A percentile compares a stretch with the other conserved stretches of the same genome.
Evolutionary conservation across 2,329 filamentous ascomycete species (phyloP).

Genomic region (Trichophyton simii): DNA sequence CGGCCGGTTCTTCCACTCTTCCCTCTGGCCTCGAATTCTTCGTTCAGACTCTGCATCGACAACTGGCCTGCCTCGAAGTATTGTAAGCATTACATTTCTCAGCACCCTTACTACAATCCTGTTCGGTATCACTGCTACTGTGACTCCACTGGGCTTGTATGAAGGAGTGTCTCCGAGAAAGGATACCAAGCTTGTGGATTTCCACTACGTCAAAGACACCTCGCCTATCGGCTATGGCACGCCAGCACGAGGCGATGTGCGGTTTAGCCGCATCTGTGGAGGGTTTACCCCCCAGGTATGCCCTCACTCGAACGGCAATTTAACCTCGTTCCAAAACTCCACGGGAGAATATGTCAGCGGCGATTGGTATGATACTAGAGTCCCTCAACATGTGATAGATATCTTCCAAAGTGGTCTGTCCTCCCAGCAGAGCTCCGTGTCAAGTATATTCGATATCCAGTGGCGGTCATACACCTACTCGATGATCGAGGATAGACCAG

Average conservation of each 20-base stretch:
- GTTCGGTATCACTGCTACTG: slow-evolving; percentile 23
- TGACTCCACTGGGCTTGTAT: slow-evolving; percentile 37
- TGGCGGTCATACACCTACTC: slow-evolving; percentile 8
- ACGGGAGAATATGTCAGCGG: slow-evolving; percentile 16
- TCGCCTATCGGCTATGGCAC: neutral
- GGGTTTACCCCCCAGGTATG: slow-evolving; percentile 11
- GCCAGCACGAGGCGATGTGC: slow-evolving; percentile 21
- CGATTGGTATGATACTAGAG: neutral
- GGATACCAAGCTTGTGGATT: slow-evolving; percentile 15
- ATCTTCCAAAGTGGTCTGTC: slow-evolving; percentile 25
- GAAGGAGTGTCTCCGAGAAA: slow-evolving; percentile 22
- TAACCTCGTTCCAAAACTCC: slow-evolving; percentile 1
- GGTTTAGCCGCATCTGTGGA: slow-evolving; percentile 25
- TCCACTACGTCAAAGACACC: slow-evolving; percentile 29
- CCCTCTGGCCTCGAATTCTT: neutral
- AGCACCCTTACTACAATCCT: neutral
- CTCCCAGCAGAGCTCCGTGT: slow-evolving; percentile 19
- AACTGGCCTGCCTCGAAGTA: neutral
- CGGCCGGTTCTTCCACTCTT: neutral
- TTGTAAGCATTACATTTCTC: neutral
- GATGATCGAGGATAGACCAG: too few species aligned
- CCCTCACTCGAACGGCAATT: slow-evolving; percentile 14
- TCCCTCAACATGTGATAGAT: slow-evolving; percentile 23
- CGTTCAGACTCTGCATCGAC: neutral
- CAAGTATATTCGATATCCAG: slow-evolving; percentile 36